These are phyloP conservation scores for Botrytis medusae DNA, from an alignment of 2,329 filamentous ascomycete species.

Conservation along the genomic window DNA sequence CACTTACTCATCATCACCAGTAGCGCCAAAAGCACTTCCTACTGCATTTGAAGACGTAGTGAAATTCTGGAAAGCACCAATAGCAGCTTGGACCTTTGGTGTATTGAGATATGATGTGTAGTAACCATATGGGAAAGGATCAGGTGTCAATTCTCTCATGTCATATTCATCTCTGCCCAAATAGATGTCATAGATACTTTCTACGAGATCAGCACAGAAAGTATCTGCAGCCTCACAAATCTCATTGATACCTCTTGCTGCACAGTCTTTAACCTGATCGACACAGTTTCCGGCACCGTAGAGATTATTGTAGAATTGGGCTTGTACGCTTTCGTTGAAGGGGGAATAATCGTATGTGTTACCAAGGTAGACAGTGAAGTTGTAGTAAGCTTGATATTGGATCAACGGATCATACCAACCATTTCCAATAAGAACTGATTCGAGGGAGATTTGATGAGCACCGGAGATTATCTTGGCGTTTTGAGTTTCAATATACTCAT, in stretches of 20 bases:
- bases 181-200: conserved; percentile 52
- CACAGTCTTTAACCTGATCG: conserved; percentile 57
- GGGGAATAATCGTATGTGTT: conserved; percentile 57
- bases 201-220: conserved; percentile 56
- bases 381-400: conserved; percentile 58
- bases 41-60: conserved; percentile 48
- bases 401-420: conserved; percentile 58
- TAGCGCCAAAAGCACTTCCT: conserved; percentile 45
- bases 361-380: conserved; percentile 49
- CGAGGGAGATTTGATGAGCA: conserved; percentile 48
- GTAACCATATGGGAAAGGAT: conserved; percentile 58
- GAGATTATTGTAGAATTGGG: conserved; percentile 57
- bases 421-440: conserved; percentile 56
- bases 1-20: conserved; percentile 46
- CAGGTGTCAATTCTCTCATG: conserved; percentile 53
- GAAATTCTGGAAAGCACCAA: conserved; percentile 61
- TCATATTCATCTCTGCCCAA: conserved; percentile 59
- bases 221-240: conserved; percentile 51
- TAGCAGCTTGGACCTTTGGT: conserved; percentile 52
- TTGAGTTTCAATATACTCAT: conserved; percentile 57
- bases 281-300: conserved; percentile 62
- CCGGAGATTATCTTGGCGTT: conserved; percentile 55
- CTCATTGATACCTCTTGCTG: conserved; percentile 49
- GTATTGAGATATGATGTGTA: conserved; percentile 60
- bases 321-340: conserved; percentile 50